Conservation (phyloP, 2,329 filamentous ascomycete species). For the Botrytis fabae region DNA sequence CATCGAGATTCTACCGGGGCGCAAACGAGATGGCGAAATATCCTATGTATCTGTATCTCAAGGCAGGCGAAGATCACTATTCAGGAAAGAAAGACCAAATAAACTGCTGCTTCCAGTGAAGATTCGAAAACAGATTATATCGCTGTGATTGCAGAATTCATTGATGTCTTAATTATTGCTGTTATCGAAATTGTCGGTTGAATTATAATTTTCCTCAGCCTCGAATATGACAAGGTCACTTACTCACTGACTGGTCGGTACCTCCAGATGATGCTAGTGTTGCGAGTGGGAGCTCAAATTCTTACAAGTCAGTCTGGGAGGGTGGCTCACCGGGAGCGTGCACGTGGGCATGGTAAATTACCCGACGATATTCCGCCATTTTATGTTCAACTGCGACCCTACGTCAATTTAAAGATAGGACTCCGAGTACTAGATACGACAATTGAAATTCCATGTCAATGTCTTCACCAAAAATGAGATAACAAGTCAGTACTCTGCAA, state of each 20-base stretch:
- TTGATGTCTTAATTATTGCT: not conserved
- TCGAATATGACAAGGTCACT: conserved; percentile 25
- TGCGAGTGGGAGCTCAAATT: not conserved
- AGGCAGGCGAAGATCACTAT: not conserved
- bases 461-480: not conserved
- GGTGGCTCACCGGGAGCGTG: not conserved
- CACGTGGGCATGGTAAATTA: not conserved
- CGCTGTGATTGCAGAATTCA: not conserved
- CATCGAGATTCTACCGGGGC: conserved; percentile 28
- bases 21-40: conserved; percentile 15
- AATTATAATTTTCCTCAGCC: conserved; percentile 26
- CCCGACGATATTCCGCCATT: not conserved
- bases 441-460: not conserved
- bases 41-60: not conserved
- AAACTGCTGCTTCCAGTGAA: not conserved
- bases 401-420: not conserved
- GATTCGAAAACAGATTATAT: not conserved
- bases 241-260: not conserved
- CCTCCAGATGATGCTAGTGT: conserved; percentile 14
- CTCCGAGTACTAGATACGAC: not conserved
- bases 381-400: not conserved
- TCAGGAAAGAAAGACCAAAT: not conserved
- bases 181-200: not conserved
- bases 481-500: not conserved
- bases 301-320: not conserved